Conservation (phyloP, 352 stramenopile species). For the Thalassiosira ordinaria region DNA sequence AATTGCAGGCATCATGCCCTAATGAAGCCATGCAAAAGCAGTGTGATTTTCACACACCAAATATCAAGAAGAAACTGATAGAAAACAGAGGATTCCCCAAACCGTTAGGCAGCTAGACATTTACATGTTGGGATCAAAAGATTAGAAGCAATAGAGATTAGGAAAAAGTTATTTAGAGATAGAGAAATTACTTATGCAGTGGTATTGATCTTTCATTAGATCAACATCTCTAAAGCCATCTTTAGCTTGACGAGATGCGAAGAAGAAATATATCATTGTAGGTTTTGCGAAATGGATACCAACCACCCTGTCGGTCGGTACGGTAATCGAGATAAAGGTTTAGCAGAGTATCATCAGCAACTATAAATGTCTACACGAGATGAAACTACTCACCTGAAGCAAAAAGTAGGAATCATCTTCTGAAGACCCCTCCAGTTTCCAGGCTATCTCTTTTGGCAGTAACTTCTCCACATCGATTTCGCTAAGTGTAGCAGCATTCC, state of each 20-base stretch:
- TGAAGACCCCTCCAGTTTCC: conserved; percentile 2
- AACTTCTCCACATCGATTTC: conserved; percentile 34
- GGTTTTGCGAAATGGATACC: conserved; percentile 72
- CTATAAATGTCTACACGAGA: not conserved
- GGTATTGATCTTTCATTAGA: not conserved
- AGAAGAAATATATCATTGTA: conserved; percentile 69
- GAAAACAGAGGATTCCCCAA: conserved; percentile 20
- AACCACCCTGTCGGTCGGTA: conserved; percentile 49
- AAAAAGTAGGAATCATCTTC: conserved; percentile 53
- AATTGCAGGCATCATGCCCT: conserved; percentile 27
- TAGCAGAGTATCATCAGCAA: not conserved
- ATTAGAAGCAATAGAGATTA: too few relatives aligned
- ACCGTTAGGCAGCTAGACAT: not conserved
- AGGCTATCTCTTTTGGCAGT: conserved; percentile 26
- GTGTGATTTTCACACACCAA: conserved; percentile 30
- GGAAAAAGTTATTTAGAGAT: too few relatives aligned
- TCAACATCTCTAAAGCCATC: not conserved
- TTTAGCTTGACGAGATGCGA: conserved; percentile 35
- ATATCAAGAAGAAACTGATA: conserved; percentile 37
- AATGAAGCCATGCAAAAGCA: conserved; percentile 12
- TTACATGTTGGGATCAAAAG: too few relatives aligned
- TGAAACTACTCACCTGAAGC: conserved; percentile 32
- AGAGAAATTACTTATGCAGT: not conserved
- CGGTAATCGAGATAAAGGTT: not conserved
- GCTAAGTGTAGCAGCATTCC: conserved; percentile 75